phyloP scores from a whole-genome alignment of 345 rosid genomes.

The Lepidium didymum region DNA sequence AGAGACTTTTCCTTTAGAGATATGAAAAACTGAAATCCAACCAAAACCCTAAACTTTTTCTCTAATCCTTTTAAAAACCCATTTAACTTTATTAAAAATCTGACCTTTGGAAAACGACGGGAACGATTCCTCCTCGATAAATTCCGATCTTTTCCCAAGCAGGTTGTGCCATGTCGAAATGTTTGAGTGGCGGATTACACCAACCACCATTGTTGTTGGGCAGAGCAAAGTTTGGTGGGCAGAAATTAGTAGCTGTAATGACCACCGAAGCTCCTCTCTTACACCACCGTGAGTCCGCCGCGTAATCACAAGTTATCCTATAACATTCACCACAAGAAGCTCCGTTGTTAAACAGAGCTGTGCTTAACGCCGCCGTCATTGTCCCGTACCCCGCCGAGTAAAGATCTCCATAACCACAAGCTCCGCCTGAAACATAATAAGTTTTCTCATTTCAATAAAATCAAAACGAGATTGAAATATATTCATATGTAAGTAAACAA shows the following conservation, averaged over 20 bases:
- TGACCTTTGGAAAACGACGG: constrained; percentile 73
- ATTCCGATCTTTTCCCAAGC: constrained; percentile 89
- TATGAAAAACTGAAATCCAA: background rate
- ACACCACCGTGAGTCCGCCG: constrained; percentile 61
- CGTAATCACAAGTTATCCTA: constrained; percentile 49
- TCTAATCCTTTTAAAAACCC: background rate
- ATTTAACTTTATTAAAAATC: background rate
- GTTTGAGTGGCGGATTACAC: constrained; percentile 96
- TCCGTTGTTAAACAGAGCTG: constrained; percentile 64
- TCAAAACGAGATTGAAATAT: background rate
- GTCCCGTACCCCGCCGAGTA: constrained; percentile 61
- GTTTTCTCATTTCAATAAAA: background rate
- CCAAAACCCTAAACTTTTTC: background rate
- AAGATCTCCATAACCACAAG: constrained; percentile 78
- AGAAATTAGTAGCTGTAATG: constrained; percentile 69
- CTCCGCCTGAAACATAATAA: constrained; percentile 46
- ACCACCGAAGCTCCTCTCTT: constrained; percentile 47
- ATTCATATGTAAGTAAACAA: background rate
- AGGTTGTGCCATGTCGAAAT: constrained; percentile 93
- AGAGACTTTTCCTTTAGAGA: background rate
- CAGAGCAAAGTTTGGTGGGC: constrained; percentile 68
- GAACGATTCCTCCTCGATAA: constrained; percentile 79
- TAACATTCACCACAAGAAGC: constrained; percentile 74
- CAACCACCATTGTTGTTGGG: constrained; percentile 83
- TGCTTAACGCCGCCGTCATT: constrained; percentile 67